A percentile compares a stretch with the other conserved stretches of the same genome.
Evolutionary conservation across 1,139 yeast species (phyloP).

Genomic region (Kurtzmaniella quercitrusa): DNA sequence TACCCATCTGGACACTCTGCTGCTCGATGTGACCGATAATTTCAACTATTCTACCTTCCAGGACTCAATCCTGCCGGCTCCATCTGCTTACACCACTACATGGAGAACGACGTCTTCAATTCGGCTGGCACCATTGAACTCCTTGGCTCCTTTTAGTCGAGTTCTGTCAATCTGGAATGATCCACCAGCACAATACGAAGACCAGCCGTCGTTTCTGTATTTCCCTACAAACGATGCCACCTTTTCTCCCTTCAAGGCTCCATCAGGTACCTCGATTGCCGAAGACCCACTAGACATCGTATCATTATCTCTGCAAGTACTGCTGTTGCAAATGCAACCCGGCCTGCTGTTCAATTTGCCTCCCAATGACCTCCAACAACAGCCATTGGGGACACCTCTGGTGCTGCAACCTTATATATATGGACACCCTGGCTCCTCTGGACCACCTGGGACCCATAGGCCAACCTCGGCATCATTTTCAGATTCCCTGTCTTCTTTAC

Average conservation of each 20-base stretch:
- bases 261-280: not conserved
- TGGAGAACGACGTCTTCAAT: not conserved
- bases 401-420: not conserved
- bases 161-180: conserved; percentile 10
- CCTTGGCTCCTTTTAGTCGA: not conserved
- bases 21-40: not conserved
- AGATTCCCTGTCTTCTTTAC: not conserved
- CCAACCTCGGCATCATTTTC: not conserved
- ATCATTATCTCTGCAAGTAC: conserved; percentile 1
- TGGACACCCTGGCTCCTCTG: not conserved
- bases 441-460: not conserved
- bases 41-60: not conserved
- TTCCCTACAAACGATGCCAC: conserved; percentile 1
- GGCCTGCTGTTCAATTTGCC: not conserved
- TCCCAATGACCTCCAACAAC: not conserved
- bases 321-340: not conserved
- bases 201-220: not conserved
- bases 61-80: not conserved
- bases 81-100: not conserved
- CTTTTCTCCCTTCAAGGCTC: conserved; percentile 8
- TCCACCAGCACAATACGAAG: conserved; percentile 4
- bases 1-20: not conserved
- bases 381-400: not conserved
- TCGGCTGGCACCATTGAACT: not conserved
- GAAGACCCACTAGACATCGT: conserved; percentile 1